Base-by-base conservation (phyloP, 1,139 yeast species). In the Protomyces arabidopsidicola region DNA sequence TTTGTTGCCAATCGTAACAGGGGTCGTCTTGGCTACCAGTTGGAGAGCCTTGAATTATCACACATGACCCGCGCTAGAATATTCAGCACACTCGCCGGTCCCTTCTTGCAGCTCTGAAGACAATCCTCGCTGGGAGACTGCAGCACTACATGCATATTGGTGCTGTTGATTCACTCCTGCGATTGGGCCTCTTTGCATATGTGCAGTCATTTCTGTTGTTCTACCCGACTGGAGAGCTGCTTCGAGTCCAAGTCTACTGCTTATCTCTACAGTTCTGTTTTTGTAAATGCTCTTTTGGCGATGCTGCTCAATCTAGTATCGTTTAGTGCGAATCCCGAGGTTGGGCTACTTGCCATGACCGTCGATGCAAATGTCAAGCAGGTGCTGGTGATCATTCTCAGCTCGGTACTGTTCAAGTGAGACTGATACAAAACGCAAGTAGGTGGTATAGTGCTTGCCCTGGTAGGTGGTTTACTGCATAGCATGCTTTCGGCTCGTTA, bases 281-380 rank as follows among this genome's bases (percentile, higher is more conserved):
- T 36, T 36, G 42, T 9, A 5, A 72, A 69, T 61, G 73, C 73
- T 16, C 45, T 69, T 18, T 66, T 72, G 35, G 72, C 73, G 14
- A 71, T 70, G 59, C 71, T 69, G 4, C 66, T 71, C 10, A 69
- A 70, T 55, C 69, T 70, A 18, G 71, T 71, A 14, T 69, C 73
- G 1, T 69, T 72, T 57, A 69, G 72, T 8, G 71, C 73, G 22
- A 71, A 69, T 67, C 70, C 70, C 65, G 68, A 70, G 66, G 67
- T 71, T 10, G 71, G 71, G 14, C 71, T 73, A 1, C 54, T 71
- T 48, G 68, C 70, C 45, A 69, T 71, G 72, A 70, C 72, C 3
- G 72, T 71, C 36, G 72, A 71, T 10, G 71, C 70, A 52, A 70
- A 70, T 38, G 68, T 70, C 63, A 70, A 70, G 65, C 72, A 70